A percentile compares a stretch with the other conserved stretches of the same genome.
phyloP scores from a whole-genome alignment of 495 filamentous ascomycete genomes.

The Lepidopterella palustris region DNA sequence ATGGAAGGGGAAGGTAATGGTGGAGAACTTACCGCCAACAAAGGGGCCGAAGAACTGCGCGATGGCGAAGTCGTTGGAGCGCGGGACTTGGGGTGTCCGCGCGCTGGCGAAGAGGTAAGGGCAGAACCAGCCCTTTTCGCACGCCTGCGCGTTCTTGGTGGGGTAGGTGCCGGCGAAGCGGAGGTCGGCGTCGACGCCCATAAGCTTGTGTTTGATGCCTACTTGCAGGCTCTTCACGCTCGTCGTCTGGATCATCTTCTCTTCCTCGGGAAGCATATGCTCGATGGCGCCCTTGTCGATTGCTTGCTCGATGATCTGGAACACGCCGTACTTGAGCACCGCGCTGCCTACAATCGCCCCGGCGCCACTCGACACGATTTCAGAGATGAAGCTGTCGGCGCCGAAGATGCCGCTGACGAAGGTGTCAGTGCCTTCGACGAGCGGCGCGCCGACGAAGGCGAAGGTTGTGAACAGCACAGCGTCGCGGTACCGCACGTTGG shows the following conservation, averaged over 20 bases:
- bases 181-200: slow-evolving; percentile 39
- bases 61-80: slow-evolving; percentile 36
- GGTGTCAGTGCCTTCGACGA: slow-evolving; percentile 31
- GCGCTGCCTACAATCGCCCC: slow-evolving; percentile 31
- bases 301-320: slow-evolving; percentile 41
- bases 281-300: slow-evolving; percentile 41
- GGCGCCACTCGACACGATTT: slow-evolving; percentile 34
- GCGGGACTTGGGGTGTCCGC: slow-evolving; percentile 33
- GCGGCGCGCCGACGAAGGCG: slow-evolving; percentile 33
- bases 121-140: slow-evolving; percentile 40
- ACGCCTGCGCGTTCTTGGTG: slow-evolving; percentile 23
- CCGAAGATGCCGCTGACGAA: slow-evolving; percentile 31
- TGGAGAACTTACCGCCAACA: slow-evolving; percentile 26
- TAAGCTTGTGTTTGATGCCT: slow-evolving; percentile 41
- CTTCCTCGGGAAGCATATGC: slow-evolving; percentile 40
- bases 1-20: background rate
- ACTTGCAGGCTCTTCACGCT: slow-evolving; percentile 40
- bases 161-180: slow-evolving; percentile 29
- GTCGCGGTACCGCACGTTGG: slow-evolving; percentile 40
- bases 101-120: slow-evolving; percentile 40
- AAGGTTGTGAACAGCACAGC: slow-evolving; percentile 40
- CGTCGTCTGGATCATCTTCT: slow-evolving; percentile 39
- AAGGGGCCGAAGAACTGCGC: slow-evolving; percentile 41
- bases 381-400: slow-evolving; percentile 35
- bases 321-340: slow-evolving; percentile 37